Evolutionary conservation across 164 flowering plant species (phyloP).

Genomic region (Pachysandra terminalis): DNA sequence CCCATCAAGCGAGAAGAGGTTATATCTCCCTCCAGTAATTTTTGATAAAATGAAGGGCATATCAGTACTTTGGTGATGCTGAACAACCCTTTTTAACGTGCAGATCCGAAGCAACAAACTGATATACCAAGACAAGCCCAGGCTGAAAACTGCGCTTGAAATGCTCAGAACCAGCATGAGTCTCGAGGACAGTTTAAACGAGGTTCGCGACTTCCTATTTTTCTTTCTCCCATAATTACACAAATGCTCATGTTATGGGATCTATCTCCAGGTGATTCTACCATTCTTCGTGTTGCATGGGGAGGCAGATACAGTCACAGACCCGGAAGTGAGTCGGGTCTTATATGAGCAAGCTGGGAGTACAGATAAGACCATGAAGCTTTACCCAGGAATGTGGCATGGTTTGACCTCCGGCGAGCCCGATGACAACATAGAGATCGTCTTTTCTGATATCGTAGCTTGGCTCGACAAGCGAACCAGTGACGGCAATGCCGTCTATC

Average conservation of each 20-base stretch:
- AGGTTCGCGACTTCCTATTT: slow-evolving; percentile 44
- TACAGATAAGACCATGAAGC: slow-evolving; percentile 71
- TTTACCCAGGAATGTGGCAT: slow-evolving; percentile 98
- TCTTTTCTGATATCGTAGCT: slow-evolving; percentile 64
- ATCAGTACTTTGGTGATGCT: background rate
- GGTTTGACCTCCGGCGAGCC: slow-evolving; percentile 88
- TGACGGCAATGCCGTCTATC: slow-evolving; percentile 2
- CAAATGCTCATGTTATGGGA: too few species aligned
- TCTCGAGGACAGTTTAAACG: slow-evolving; percentile 61
- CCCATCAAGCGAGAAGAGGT: slow-evolving; percentile 90
- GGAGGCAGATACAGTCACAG: slow-evolving; percentile 87
- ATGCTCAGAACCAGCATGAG: slow-evolving; percentile 88
- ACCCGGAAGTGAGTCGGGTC: slow-evolving; percentile 85
- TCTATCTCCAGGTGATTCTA: slow-evolving; percentile 48
- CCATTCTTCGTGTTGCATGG: slow-evolving; percentile 93
- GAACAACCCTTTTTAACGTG: too few species aligned
- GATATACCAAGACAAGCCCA: slow-evolving; percentile 90
- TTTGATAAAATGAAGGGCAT: background rate
- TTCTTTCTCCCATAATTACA: too few species aligned
- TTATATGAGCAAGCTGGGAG: slow-evolving; percentile 75
- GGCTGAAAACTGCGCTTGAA: slow-evolving; percentile 92
- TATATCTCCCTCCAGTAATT: background rate
- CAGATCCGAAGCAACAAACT: slow-evolving; percentile 77
- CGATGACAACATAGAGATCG: slow-evolving; percentile 66
- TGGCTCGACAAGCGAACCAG: slow-evolving; percentile 71